phyloP scores from a whole-genome alignment of 2,329 filamentous ascomycete species.

The Sporothrix dimorphospora region DNA sequence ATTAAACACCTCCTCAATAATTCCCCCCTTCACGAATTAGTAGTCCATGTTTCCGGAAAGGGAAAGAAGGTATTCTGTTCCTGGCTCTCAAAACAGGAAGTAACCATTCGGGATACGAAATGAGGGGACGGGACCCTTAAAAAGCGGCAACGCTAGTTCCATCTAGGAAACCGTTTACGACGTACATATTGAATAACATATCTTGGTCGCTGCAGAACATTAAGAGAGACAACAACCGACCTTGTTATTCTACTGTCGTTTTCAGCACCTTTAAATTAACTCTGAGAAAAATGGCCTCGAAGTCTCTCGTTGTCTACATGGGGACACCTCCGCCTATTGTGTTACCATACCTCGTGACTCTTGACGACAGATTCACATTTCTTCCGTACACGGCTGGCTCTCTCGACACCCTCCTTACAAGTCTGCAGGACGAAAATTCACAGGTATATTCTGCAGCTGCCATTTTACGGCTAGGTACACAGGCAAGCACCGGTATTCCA shows the following conservation, averaged over 20 bases:
- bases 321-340: background rate
- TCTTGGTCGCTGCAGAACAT: too few species aligned
- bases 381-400: background rate
- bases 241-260: too few species aligned
- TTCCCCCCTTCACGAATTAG: too few species aligned
- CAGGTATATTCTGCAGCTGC: background rate
- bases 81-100: background rate
- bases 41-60: too few species aligned
- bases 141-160: background rate
- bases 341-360: background rate
- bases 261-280: background rate
- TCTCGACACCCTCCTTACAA: background rate
- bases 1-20: too few species aligned
- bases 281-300: background rate
- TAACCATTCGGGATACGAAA: background rate
- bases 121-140: background rate
- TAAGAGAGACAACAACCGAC: too few species aligned
- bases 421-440: background rate
- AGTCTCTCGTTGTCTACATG: background rate
- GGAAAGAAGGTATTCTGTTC: too few species aligned
- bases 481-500: background rate
- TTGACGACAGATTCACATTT: background rate
- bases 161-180: background rate
- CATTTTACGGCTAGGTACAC: background rate
- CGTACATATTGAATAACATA: background rate